Conservation (phyloP, 2,329 filamentous ascomycete genomes). For the Stachybotrys elegans region DNA sequence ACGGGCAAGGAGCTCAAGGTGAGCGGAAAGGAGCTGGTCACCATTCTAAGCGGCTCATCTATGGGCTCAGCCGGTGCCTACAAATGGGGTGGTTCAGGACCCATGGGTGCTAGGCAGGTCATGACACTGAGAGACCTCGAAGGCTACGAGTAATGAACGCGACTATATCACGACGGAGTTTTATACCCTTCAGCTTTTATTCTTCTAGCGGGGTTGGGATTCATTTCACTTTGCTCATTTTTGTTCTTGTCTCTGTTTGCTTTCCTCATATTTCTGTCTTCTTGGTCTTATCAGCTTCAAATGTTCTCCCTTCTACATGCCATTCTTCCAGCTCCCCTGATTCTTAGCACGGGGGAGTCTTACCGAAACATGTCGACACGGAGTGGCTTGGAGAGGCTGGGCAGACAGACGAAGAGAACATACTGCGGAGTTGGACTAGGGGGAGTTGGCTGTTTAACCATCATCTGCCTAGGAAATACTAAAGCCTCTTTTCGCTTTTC, state of each 20-base stretch:
- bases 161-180: background rate
- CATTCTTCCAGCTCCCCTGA: no score
- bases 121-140: conserved; percentile 26
- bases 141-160: conserved; percentile 19
- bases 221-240: background rate
- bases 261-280: no score
- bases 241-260: background rate
- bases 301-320: no score
- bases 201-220: background rate
- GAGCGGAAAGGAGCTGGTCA: conserved; percentile 21
- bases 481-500: no score
- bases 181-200: background rate
- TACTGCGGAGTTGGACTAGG: no score
- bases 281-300: no score
- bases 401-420: no score
- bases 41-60: conserved; percentile 20
- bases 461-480: no score
- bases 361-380: no score
- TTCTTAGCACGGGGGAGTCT: no score
- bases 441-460: no score
- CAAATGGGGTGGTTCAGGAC: conserved; percentile 16
- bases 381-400: no score
- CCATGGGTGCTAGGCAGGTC: conserved; percentile 25
- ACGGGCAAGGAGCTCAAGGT: conserved; percentile 20
- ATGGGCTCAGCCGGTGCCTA: conserved; percentile 17